Evolutionary conservation across 441 rosid species (phyloP), one percentile per base, ranked within the genome.

Genomic region (Arabidopsis lyrata): DNA sequence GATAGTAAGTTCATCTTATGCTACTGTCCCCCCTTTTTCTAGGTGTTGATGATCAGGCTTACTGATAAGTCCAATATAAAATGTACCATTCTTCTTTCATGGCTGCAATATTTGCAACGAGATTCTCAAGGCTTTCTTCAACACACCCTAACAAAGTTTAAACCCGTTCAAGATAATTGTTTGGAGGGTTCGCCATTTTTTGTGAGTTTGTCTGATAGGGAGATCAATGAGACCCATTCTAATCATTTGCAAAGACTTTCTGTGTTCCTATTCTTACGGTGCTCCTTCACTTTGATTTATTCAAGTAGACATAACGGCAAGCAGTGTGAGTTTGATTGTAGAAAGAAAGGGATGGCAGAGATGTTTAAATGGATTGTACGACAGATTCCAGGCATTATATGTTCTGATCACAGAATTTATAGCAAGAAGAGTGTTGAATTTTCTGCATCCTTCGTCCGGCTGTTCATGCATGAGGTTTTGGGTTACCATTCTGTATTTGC

Each of bases 1-100:
- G 55, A 41, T 59, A 38, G 54, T 59, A 39, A 47, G 24, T 71
- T 6, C 20, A 22, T 70, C 32, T 22, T 50, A 68, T 0, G 35
- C 34, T 49, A 44, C 27, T 52, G 13, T 55, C 22, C 66, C 64
- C 47, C 35, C 50, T 55, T 70, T 82, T 73, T 61, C 78, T 90
- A 95, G 99, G 91, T 87, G 83, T 70, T 92, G 68, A 85, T 92
- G 95, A 81, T 83, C 73, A 88, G 91, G 82, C 86, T 95, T 62
- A 88, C 92, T 83, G 80, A 75, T 75, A 84, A 70, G 77, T 81
- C 78, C 61, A 59, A 70, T 58, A 60, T 83, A 41, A 81, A 82
- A 63, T 54, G 75, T 78, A 60, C 83, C 48, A 75, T 76, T 60
- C 81, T 80, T 57, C 59, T 69, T 74, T 84, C 86, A 58, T 92